Percentiles rank a stretch among this genome's conserved stretches.
phyloP scores from a whole-genome alignment of 768 basidiomycete species.

The Terana coerulea region DNA sequence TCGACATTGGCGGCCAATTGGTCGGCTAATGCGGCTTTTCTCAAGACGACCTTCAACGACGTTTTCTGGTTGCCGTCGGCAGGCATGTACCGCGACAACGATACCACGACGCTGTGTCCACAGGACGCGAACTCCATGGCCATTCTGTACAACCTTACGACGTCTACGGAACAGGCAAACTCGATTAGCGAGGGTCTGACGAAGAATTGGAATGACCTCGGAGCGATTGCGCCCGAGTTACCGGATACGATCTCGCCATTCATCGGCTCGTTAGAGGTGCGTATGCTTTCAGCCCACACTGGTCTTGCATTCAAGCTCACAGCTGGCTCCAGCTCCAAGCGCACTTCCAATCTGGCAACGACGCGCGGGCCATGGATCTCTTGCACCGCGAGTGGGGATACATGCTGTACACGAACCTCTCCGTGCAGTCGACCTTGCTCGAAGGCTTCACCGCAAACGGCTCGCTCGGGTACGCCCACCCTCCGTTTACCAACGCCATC shows the following conservation, averaged over 20 bases:
- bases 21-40: constrained; percentile 41
- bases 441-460: constrained; percentile 60
- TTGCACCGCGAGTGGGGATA: constrained; percentile 56
- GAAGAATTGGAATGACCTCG: constrained; percentile 50
- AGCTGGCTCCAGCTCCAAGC: constrained; percentile 44
- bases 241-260: constrained; percentile 59
- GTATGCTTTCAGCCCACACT: constrained; percentile 8
- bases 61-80: constrained; percentile 46
- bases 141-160: constrained; percentile 49
- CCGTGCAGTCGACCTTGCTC: constrained; percentile 53
- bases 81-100: constrained; percentile 54
- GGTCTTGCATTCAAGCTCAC: background rate
- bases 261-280: constrained; percentile 55
- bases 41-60: constrained; percentile 47
- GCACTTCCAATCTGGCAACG: constrained; percentile 52
- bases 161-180: constrained; percentile 32
- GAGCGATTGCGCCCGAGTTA: constrained; percentile 51
- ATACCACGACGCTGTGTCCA: constrained; percentile 46
- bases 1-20: constrained; percentile 34
- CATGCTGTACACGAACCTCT: constrained; percentile 52
- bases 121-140: constrained; percentile 60
- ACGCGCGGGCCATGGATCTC: constrained; percentile 48
- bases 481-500: background rate
- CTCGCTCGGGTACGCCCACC: constrained; percentile 39
- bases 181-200: constrained; percentile 44